These are phyloP conservation scores for Neckera pumila DNA, from an alignment of 225 moss, liverwort and hornwort species.

Conservation along the genomic window DNA sequence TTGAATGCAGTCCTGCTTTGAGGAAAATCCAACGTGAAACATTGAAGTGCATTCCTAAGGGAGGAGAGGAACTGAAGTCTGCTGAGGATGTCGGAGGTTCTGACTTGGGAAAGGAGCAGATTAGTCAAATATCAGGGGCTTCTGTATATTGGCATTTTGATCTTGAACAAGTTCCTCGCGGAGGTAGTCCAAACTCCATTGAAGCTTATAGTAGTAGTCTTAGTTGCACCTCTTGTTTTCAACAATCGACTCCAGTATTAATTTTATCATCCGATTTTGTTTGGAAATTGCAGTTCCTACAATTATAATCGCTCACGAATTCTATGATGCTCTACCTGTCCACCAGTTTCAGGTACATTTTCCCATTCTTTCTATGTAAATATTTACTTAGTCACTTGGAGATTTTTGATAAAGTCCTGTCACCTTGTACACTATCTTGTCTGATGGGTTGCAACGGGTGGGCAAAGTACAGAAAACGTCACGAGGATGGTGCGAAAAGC, in stretches of 20 bases:
- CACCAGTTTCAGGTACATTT: conserved; percentile 89
- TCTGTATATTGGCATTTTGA: conserved; percentile 59
- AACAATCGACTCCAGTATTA: not conserved
- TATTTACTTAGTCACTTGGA: not conserved
- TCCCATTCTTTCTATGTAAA: not conserved
- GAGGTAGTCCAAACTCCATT: conserved; percentile 23
- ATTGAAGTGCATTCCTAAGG: conserved; percentile 37
- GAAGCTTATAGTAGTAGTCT: not conserved
- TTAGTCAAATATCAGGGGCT: conserved; percentile 55
- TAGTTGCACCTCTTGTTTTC: not conserved
- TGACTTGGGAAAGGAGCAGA: conserved; percentile 1
- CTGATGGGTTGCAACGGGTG: conserved; percentile 7
- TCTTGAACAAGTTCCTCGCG: conserved; percentile 70
- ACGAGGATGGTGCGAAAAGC: conserved; percentile 94
- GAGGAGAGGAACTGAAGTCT: not conserved
- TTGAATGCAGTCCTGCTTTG: conserved; percentile 90
- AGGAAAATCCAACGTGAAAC: conserved; percentile 55
- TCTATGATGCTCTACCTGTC: conserved; percentile 91
- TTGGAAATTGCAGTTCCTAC: conserved; percentile 58
- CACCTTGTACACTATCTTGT: not conserved
- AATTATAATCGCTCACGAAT: conserved; percentile 86
- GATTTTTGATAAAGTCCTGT: not conserved
- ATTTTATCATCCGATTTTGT: not conserved
- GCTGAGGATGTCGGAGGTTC: not conserved
- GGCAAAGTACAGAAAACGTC: conserved; percentile 50